Conservation (phyloP, 371 early-diverging fungal species). For the Mucor racemosus region DNA sequence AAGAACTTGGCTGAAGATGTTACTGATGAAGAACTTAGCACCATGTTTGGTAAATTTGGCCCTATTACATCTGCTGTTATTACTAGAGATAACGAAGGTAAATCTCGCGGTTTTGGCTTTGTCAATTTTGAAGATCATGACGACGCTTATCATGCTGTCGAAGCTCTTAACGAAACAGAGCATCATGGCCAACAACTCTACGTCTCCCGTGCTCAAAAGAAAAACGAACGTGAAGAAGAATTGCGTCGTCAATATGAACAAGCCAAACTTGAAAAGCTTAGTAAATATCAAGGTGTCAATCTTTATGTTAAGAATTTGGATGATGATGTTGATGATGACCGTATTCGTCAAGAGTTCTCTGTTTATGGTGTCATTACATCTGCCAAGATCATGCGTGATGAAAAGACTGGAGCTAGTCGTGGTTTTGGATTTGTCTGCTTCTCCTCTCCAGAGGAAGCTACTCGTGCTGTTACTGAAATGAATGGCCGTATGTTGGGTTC, state of each 20-base stretch:
- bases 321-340: conserved; percentile 85
- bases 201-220: conserved; percentile 95
- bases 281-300: conserved; percentile 93
- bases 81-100: conserved; percentile 68
- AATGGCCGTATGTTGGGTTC: conserved; percentile 79
- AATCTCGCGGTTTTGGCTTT: conserved; percentile 85
- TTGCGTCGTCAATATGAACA: conserved; percentile 84
- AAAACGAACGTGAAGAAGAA: conserved; percentile 91
- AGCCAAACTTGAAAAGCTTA: conserved; percentile 80
- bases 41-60: conserved; percentile 79
- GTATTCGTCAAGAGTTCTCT: conserved; percentile 85
- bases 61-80: conserved; percentile 73
- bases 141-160: conserved; percentile 82
- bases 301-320: conserved; percentile 93
- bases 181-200: conserved; percentile 80
- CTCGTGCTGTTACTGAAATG: conserved; percentile 79
- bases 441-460: conserved; percentile 78
- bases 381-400: conserved; percentile 90
- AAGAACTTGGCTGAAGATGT: conserved; percentile 86
- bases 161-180: conserved; percentile 82
- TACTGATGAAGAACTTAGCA: conserved; percentile 71
- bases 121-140: conserved; percentile 90
- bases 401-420: conserved; percentile 61
- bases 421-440: conserved; percentile 84
- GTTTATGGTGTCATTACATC: conserved; percentile 87